Evolutionary conservation across 2,329 filamentous ascomycete species (phyloP), one percentile per base, ranked within the genome.

Genomic region (Pestalotiopsis sp.): DNA sequence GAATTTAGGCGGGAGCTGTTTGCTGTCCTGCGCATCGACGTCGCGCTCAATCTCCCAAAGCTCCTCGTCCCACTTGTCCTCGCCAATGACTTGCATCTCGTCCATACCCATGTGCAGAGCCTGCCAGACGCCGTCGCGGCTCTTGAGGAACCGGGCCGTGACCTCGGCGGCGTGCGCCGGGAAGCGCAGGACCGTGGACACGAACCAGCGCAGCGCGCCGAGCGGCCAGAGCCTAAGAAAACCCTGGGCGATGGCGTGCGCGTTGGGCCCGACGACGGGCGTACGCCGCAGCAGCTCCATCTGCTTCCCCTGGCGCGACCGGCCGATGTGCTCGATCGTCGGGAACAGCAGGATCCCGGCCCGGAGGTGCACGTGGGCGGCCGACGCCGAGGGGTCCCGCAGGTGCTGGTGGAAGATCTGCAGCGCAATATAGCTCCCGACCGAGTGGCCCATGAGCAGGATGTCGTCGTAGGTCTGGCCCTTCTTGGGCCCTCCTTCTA

Each of bases 391-490:
- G 0, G 77, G 75, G 52, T 80, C 72, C 49, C 36, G 14, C 45
- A 84, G 80, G 70, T 90, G 85, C 11, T 88, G 83, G 70, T 89
- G 83, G 62, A 93, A 86, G 38, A 92, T 80, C 77, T 94, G 91
- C 71, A 94, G 87, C 2, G 87, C 82, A 23, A 95, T 91, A 76
- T 92, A 95, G 11, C 89, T 83, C 27, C 92, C 92, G 1, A 95
- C 90, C 0, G 91, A 94, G 78, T 95, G 92, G 4, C 92, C 92
- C 64, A 92, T 86, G 17, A 95, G 80, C 7, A 94, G 84, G 20
- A 94, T 86, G 64, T 83, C 83, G 75, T 89, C 84, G 71, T 87
- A 90, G 0, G 80, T 77, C 61, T 78, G 74, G 45, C 79, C 81
- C 52, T 78, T 71, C 1, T 75, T 73, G 5, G 76, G 70, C 3